phyloP scores from a whole-genome alignment of 768 basidiomycete species.

The Omphalotus guepiniiformis region DNA sequence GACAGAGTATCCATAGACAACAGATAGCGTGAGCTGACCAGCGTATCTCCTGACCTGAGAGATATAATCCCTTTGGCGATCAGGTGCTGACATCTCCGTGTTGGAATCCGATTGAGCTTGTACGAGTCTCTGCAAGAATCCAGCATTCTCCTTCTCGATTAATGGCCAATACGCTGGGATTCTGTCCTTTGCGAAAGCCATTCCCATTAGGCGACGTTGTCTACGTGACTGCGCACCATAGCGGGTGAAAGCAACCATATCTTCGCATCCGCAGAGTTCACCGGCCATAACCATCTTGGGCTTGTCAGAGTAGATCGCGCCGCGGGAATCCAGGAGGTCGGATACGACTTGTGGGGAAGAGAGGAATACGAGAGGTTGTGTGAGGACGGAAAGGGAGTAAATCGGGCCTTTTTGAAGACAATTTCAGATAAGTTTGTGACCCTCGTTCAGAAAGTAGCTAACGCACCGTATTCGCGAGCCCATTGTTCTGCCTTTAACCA shows the following conservation, averaged over 20 bases:
- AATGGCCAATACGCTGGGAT: conserved; percentile 58
- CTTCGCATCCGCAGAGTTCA: conserved; percentile 70
- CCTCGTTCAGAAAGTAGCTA: not conserved
- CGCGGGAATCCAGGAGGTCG: conserved; percentile 68
- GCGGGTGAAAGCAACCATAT: conserved; percentile 68
- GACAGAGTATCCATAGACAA: conserved; percentile 59
- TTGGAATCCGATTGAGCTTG: conserved; percentile 15
- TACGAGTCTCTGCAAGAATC: conserved; percentile 54
- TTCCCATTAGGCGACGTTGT: conserved; percentile 64
- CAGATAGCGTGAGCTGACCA: conserved; percentile 51
- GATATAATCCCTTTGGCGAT: conserved; percentile 7
- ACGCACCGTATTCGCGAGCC: conserved; percentile 48
- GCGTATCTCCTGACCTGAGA: conserved; percentile 46
- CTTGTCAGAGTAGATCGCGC: conserved; percentile 72
- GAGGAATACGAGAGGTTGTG: conserved; percentile 65
- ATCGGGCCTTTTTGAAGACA: conserved; percentile 33
- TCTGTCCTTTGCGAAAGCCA: conserved; percentile 49
- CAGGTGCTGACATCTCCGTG: conserved; percentile 21
- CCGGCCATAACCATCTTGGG: conserved; percentile 65
- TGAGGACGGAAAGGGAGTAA: conserved; percentile 62
- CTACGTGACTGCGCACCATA: conserved; percentile 61
- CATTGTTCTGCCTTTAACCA: conserved; percentile 13
- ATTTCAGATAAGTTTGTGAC: not conserved
- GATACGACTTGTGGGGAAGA: conserved; percentile 54
- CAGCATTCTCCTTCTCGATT: conserved; percentile 50